Evolutionary conservation across 192 early-diverging fungal genomes (phyloP).

Genomic region (Dimargaris verticillata): DNA sequence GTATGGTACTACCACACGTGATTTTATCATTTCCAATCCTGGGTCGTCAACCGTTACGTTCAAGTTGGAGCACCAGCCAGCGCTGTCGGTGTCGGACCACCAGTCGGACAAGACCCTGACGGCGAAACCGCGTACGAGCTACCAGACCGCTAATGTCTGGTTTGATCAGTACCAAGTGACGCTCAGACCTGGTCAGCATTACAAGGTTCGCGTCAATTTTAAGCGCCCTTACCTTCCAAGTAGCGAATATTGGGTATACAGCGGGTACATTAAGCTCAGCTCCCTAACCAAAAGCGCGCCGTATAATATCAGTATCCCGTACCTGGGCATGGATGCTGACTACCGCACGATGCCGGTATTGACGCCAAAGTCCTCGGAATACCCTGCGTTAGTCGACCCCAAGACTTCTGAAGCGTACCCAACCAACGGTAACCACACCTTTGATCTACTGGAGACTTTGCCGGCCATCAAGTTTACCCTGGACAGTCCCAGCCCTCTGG

Average conservation of each 20-base stretch:
- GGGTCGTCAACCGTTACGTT: conserved; percentile 15
- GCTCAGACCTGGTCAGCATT: conserved; percentile 18
- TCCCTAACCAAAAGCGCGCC: conserved; percentile 16
- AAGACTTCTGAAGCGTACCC: background rate
- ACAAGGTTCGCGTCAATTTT: conserved; percentile 14
- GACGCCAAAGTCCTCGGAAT: background rate
- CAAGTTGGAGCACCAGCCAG: conserved; percentile 11
- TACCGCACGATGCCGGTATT: conserved; percentile 13
- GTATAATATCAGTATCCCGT: conserved; percentile 18
- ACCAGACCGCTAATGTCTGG: conserved; percentile 13
- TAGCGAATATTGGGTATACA: conserved; percentile 25
- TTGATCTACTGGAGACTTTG: background rate
- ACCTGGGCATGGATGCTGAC: conserved; percentile 27
- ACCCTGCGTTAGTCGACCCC: background rate
- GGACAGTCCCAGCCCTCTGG: background rate
- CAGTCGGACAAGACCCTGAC: conserved; percentile 14
- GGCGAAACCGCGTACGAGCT: conserved; percentile 12
- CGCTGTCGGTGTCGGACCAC: conserved; percentile 24
- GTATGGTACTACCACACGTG: background rate
- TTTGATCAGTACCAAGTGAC: background rate
- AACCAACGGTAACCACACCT: background rate
- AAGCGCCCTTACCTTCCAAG: conserved; percentile 19
- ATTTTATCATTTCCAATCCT: background rate
- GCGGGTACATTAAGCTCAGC: conserved; percentile 22
- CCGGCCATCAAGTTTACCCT: background rate